phyloP scores from a whole-genome alignment of 2,329 filamentous ascomycete species.

The Trichoderma sp. region DNA sequence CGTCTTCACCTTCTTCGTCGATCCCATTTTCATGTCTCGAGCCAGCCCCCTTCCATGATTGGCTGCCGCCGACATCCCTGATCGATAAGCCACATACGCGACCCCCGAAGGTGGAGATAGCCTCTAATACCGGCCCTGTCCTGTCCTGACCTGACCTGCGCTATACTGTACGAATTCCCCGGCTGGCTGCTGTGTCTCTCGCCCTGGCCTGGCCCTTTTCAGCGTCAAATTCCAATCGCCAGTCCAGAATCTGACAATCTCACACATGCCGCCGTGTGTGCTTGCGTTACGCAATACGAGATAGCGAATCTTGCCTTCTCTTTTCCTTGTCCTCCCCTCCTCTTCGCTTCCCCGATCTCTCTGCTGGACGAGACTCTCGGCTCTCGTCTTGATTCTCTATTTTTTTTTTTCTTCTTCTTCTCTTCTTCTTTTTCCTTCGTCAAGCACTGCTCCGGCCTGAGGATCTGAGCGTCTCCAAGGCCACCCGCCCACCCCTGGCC shows the following conservation, averaged over 20 bases:
- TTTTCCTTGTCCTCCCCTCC: conserved; percentile 9
- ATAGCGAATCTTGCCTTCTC: conserved; percentile 15
- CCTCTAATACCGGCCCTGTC: neutral
- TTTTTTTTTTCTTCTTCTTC: neutral
- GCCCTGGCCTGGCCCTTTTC: neutral
- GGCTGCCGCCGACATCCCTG: neutral
- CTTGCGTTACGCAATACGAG: conserved; percentile 25
- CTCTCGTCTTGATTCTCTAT: conserved; percentile 8
- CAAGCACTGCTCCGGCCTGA: neutral
- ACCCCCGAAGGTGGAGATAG: conserved; percentile 5
- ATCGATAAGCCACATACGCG: conserved; percentile 11
- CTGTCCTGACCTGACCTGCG: neutral
- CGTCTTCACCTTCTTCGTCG: neutral
- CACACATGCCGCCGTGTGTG: neutral
- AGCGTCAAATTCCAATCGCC: neutral
- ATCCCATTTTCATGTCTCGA: neutral
- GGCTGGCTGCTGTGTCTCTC: neutral
- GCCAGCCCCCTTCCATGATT: neutral
- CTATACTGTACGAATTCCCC: too few species aligned
- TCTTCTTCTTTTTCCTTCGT: neutral
- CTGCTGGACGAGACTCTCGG: neutral
- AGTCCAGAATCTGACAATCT: conserved; percentile 1
- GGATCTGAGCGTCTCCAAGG: neutral
- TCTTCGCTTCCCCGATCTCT: conserved; percentile 3
- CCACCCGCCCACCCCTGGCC: neutral